Percentiles rank a stretch among this genome's conserved stretches.
These are phyloP conservation scores for Linum trigynum DNA, from an alignment of 345 rosid species.

Conservation along the genomic window DNA sequence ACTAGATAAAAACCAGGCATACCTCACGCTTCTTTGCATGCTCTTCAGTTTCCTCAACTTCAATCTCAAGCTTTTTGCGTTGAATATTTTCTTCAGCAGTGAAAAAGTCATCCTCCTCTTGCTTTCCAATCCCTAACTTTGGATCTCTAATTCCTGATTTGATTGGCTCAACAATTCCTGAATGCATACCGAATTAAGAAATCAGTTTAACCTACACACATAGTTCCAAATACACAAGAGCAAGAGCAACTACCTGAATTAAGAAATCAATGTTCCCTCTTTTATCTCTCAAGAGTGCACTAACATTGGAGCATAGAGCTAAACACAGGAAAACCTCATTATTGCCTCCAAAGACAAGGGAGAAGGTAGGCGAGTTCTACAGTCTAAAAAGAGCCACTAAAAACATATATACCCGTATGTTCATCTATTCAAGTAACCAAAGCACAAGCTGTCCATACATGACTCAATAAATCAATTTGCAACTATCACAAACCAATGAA, in stretches of 20 bases:
- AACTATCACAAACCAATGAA: no score
- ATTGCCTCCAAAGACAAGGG: background rate
- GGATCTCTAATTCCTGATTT: constrained; percentile 92
- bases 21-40: constrained; percentile 91
- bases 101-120: constrained; percentile 94
- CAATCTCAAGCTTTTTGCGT: constrained; percentile 77
- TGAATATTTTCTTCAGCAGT: constrained; percentile 95
- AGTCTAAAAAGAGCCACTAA: no score
- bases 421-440: no score
- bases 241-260: background rate
- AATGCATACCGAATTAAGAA: background rate
- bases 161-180: constrained; percentile 87
- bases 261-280: no score
- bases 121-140: constrained; percentile 88
- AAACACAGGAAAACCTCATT: background rate
- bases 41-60: constrained; percentile 90
- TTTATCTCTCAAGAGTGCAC: no score
- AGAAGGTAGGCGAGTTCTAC: background rate
- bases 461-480: no score
- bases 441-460: no score
- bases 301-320: background rate
- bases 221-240: background rate
- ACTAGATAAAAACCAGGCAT: constrained; percentile 27
- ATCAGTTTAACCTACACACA: background rate
- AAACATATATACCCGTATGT: no score